Evolutionary conservation across 106 monocot genomes (phyloP), one percentile per base, ranked within the genome.

Genomic region (Posidonia australis): DNA sequence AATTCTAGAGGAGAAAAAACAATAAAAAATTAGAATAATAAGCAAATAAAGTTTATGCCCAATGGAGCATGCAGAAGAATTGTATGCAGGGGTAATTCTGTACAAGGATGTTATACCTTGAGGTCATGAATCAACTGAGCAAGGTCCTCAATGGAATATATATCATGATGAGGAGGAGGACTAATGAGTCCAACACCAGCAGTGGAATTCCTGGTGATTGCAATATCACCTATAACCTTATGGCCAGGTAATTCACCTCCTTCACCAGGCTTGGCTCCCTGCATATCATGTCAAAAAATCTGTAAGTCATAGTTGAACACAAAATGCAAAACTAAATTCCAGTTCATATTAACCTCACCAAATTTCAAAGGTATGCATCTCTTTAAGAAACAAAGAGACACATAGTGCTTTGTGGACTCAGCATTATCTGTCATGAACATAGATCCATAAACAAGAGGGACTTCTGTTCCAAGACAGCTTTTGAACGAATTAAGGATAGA

Each of bases 221-320:
- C 98, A 76, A 98, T 98, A 63, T 98, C 98, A 78, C 81, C 98
- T 51, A 91, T 82, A 68, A 98, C 98, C 76, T 98, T 91, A 77
- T 91, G 87, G 20, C 98, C 98, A 47, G 98, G 98, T 65, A 98
- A 81, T 68, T 98, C 98, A 67, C 98, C 98, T 59, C 98, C 98
- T 88, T 98, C 98, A 76, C 98, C 98, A 62, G 98, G 98, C 79
- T 98, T 98, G 25, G 98, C 98, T 27, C 98, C 98, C 91, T 98
- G 72, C 66, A 64, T 28, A 53, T 44, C 10, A 25, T 46, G 14
- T 1, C 13, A 62, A 5, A 22, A 47, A 26, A 25, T 23, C 13
- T 18, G 13, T 64, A 13, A 46, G 25, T 45, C 25, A 18, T 55
- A 18, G 14, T 29, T 46, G 64, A 46, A 47, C 19, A 47, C 10